Percentiles rank a stretch among this genome's conserved stretches.
Evolutionary conservation across 2,329 filamentous ascomycete genomes (phyloP).

Genomic region (Ophiostoma fasciatum): DNA sequence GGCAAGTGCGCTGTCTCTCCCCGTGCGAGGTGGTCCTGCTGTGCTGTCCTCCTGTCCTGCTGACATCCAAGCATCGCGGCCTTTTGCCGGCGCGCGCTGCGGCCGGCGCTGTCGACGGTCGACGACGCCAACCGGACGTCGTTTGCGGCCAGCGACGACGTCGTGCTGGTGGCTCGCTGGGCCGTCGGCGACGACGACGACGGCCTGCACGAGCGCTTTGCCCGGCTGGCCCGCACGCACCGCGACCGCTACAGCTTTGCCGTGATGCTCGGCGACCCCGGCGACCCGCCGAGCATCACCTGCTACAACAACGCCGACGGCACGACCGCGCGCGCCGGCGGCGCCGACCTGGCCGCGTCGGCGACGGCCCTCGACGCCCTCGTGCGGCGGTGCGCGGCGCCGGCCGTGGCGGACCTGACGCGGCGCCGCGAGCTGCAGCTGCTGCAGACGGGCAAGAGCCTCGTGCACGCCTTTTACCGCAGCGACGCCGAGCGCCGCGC

Average conservation of each 20-base stretch:
- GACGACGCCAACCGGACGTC: constrained; percentile 15
- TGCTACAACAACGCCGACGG: constrained; percentile 28
- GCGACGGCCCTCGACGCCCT: constrained; percentile 21
- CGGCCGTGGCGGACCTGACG: constrained; percentile 29
- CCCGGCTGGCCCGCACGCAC: constrained; percentile 20
- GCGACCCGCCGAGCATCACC: constrained; percentile 12
- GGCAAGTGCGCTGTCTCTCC: constrained; percentile 19
- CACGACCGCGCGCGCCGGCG: constrained; percentile 12
- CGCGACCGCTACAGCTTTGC: constrained; percentile 29
- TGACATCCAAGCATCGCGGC: constrained; percentile 14
- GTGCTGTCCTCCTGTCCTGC: not conserved
- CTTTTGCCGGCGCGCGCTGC: constrained; percentile 17
- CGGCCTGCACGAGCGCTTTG: constrained; percentile 18
- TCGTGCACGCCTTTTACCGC: constrained; percentile 21
- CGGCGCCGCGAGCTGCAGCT: constrained; percentile 27
- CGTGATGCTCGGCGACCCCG: constrained; percentile 8
- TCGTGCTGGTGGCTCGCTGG: constrained; percentile 27
- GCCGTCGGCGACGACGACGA: constrained; percentile 13
- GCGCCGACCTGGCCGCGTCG: constrained; percentile 18
- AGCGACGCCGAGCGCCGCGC: constrained; percentile 18
- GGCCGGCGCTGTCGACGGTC: constrained; percentile 17
- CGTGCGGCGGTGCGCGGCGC: constrained; percentile 22
- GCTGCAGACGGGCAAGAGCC: constrained; percentile 15
- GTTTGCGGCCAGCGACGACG: constrained; percentile 24
- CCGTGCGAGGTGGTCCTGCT: too few relatives aligned